Evolutionary conservation across 106 monocot genomes (phyloP).

Genomic region (Vanilla planifolia): DNA sequence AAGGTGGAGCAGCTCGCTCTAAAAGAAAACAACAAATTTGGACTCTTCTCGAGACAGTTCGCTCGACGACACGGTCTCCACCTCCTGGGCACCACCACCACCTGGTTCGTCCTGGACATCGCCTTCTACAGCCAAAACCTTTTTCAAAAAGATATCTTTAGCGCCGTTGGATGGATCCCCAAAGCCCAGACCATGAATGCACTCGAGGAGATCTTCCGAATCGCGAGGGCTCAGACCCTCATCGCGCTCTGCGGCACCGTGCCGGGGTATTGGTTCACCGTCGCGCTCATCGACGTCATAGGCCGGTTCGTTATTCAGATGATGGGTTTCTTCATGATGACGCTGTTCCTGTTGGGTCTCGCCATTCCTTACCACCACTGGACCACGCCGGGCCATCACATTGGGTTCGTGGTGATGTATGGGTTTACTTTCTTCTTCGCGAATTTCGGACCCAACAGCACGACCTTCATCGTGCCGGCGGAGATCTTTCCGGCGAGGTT

Average conservation of each 20-base stretch:
- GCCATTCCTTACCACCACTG: conserved; percentile 15
- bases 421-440: conserved; percentile 59
- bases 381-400: conserved; percentile 7
- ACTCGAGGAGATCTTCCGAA: conserved; percentile 54
- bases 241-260: conserved; percentile 70
- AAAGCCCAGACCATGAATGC: conserved; percentile 60
- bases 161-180: conserved; percentile 43
- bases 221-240: conserved; percentile 52
- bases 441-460: conserved; percentile 57
- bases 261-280: conserved; percentile 78
- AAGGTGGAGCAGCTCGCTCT: conserved; percentile 11
- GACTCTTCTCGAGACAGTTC: conserved; percentile 36
- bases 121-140: conserved; percentile 36
- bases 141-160: conserved; percentile 65
- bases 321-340: conserved; percentile 27
- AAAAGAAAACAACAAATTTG: conserved; percentile 12
- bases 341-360: conserved; percentile 22
- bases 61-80: conserved; percentile 33
- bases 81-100: conserved; percentile 31
- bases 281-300: conserved; percentile 49
- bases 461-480: conserved; percentile 60
- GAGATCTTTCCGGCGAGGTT: conserved; percentile 52
- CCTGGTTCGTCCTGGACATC: conserved; percentile 47
- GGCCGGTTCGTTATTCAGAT: conserved; percentile 49
- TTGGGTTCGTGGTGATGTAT: conserved; percentile 39